Evolutionary conservation across 805 yeast species (phyloP).

Genomic region (Barnettozyma californica): DNA sequence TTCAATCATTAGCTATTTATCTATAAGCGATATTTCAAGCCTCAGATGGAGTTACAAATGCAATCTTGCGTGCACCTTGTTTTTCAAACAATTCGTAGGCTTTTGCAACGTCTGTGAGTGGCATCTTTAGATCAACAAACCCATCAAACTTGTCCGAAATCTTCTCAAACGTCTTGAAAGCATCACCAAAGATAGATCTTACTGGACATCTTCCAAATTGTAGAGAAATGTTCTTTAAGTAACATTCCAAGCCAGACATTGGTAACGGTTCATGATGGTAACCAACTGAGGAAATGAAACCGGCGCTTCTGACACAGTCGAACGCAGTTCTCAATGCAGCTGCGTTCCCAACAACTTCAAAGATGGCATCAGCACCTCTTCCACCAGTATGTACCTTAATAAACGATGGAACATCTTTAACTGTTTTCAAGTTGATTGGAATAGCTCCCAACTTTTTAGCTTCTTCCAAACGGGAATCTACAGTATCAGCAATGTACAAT

Average conservation of each 20-base stretch:
- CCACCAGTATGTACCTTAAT: constrained; percentile 33
- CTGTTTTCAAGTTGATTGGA: constrained; percentile 36
- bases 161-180: constrained; percentile 41
- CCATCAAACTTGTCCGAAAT: constrained; percentile 40
- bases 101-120: constrained; percentile 38
- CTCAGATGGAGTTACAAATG: constrained; percentile 28
- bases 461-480: constrained; percentile 55
- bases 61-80: constrained; percentile 51
- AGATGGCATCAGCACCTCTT: constrained; percentile 54
- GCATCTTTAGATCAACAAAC: constrained; percentile 46
- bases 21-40: background rate
- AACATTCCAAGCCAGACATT: constrained; percentile 52
- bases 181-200: constrained; percentile 48
- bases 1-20: no score
- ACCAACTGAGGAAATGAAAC: constrained; percentile 53
- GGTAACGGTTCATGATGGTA: constrained; percentile 56
- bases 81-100: constrained; percentile 49
- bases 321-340: constrained; percentile 47
- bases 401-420: constrained; percentile 31
- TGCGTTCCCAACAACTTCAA: constrained; percentile 56
- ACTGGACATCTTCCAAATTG: constrained; percentile 65
- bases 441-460: constrained; percentile 53
- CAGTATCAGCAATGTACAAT: constrained; percentile 59
- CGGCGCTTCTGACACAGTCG: constrained; percentile 51
- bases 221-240: constrained; percentile 48